These are phyloP conservation scores for Ocimum tenuiflorum DNA, from an alignment of 257 asterid genomes.

Conservation along the genomic window DNA sequence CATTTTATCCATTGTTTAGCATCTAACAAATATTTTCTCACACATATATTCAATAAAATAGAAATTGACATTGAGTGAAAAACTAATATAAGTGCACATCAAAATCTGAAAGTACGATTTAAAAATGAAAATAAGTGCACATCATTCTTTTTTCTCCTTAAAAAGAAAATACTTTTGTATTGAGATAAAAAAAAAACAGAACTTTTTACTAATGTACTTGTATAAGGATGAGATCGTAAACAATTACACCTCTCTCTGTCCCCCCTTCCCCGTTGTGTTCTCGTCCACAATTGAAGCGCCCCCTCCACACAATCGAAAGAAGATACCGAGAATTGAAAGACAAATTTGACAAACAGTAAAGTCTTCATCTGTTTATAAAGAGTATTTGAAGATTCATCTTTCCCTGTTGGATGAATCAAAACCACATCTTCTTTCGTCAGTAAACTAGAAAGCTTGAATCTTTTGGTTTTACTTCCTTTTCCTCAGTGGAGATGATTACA, in stretches of 20 bases:
- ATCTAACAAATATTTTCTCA: too few relatives aligned
- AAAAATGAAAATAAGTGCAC: too few relatives aligned
- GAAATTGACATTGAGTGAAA: too few relatives aligned
- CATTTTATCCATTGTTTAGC: too few relatives aligned
- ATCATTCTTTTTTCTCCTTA: neutral
- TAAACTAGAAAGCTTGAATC: neutral
- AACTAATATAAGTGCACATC: too few relatives aligned
- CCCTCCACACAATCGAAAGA: neutral
- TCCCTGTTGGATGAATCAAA: conserved; percentile 25
- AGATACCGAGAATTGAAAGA: neutral
- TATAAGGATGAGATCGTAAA: conserved; percentile 6
- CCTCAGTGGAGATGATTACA: neutral
- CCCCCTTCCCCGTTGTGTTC: neutral
- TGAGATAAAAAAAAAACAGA: neutral
- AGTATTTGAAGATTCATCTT: neutral
- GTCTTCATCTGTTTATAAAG: neutral
- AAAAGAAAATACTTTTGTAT: too few relatives aligned
- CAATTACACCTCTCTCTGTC: neutral
- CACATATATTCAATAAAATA: too few relatives aligned
- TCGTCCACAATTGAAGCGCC: conserved; percentile 17
- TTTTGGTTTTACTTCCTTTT: neutral
- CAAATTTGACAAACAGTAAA: neutral
- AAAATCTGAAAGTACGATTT: too few relatives aligned
- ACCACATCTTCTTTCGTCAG: conserved; percentile 13
- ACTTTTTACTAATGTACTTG: neutral